Evolutionary conservation across 2,329 filamentous ascomycete species (phyloP).

Genomic region (Rhinocladiella mackenziei): DNA sequence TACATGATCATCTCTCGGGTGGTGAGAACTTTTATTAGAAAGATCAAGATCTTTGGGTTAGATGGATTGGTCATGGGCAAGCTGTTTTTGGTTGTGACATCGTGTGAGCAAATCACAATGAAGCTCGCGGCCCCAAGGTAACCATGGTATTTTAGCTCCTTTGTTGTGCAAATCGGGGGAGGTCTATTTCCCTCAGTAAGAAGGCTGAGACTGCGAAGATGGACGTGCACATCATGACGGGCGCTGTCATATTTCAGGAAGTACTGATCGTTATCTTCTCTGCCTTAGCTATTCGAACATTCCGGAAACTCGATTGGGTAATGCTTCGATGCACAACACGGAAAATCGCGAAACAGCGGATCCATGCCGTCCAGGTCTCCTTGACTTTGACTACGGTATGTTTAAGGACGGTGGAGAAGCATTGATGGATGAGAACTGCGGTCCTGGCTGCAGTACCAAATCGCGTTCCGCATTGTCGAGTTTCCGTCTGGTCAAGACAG

Average conservation of each 20-base stretch:
- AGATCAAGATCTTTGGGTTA: constrained; percentile 33
- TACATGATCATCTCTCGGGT: constrained; percentile 46
- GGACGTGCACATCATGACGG: constrained; percentile 24
- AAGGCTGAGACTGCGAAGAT: neutral
- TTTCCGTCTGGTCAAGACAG: constrained; percentile 50
- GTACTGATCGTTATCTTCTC: constrained; percentile 50
- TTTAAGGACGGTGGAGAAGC: no score
- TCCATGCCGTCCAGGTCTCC: constrained; percentile 51
- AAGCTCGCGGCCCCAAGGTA: constrained; percentile 15
- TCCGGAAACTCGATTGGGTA: constrained; percentile 39
- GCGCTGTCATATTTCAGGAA: constrained; percentile 47
- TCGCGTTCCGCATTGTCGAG: constrained; percentile 55
- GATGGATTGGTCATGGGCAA: constrained; percentile 36
- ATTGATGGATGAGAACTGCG: neutral
- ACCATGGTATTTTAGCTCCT: constrained; percentile 23
- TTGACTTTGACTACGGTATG: constrained; percentile 45
- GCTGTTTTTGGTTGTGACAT: constrained; percentile 37
- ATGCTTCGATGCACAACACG: constrained; percentile 33
- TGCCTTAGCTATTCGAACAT: constrained; percentile 47
- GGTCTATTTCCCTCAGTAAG: constrained; percentile 5
- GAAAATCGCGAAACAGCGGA: constrained; percentile 35
- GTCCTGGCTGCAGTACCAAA: constrained; percentile 36
- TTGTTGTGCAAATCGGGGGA: constrained; percentile 9
- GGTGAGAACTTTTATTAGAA: constrained; percentile 42
- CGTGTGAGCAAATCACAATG: constrained; percentile 21